These are phyloP conservation scores for Asparagopsis taxiformis DNA, from an alignment of 31 red algal genomes.

Conservation along the genomic window DNA sequence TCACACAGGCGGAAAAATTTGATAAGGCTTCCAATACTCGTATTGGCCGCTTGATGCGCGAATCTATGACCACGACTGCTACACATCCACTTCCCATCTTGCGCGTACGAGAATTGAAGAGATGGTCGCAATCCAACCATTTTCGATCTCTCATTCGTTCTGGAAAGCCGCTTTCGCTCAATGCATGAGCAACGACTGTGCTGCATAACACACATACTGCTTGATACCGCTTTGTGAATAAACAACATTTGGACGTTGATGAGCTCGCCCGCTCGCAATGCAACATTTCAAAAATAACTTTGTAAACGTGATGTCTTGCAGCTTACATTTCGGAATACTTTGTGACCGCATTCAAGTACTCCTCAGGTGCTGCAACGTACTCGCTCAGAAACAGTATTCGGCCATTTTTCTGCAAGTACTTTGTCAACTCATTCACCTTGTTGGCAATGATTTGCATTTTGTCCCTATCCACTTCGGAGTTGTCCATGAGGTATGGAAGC, in stretches of 20 bases:
- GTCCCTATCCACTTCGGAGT: constrained; percentile 25
- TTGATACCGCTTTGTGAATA: too few species aligned
- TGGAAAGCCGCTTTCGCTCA: constrained; percentile 35
- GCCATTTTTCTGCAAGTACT: constrained; percentile 72
- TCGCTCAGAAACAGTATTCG: constrained; percentile 44
- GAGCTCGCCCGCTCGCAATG: too few species aligned
- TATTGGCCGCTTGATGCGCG: constrained; percentile 37
- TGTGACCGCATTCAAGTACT: constrained; percentile 25
- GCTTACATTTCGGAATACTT: too few species aligned
- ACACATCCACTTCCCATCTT: constrained; percentile 70
- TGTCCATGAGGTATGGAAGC: constrained; percentile 76
- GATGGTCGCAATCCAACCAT: constrained; percentile 66
- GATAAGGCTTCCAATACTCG: constrained; percentile 37
- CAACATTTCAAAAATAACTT: too few species aligned
- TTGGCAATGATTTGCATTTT: constrained; percentile 61
- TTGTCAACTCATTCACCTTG: constrained; percentile 66
- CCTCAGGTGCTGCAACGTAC: constrained; percentile 40
- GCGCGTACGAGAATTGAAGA: constrained; percentile 50
- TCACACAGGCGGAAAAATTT: constrained; percentile 61
- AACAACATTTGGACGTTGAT: too few species aligned
- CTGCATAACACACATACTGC: too few species aligned
- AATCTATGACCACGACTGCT: constrained; percentile 34
- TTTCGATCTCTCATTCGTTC: constrained; percentile 54
- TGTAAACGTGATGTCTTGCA: too few species aligned
- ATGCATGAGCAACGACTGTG: too few species aligned